Evolutionary conservation across 768 basidiomycete genomes (phyloP), one percentile per base, ranked within the genome.

Genomic region (Strobilomyces dryophilus): DNA sequence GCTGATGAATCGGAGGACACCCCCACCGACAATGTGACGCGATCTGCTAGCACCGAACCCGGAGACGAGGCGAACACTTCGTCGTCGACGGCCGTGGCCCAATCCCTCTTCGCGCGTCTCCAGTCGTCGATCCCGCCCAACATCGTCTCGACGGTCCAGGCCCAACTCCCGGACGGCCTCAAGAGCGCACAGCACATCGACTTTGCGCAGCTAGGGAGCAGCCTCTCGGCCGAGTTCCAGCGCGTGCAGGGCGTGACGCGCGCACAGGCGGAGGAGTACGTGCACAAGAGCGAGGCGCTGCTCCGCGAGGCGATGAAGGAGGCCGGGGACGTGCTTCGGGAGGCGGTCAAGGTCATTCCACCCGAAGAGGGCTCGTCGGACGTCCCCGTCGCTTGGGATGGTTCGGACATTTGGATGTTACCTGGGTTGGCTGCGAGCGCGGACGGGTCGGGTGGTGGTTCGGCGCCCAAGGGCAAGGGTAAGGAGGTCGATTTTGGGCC

Each of bases 291-390:
- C 66, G 85, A 87, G 58, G 76, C 67, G 8, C 63, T 86, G 32
- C 66, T 87, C 29, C 75, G 80, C 37, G 86, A 85, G 53, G 88
- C 83, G 2, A 78, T 90, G 61, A 86, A 83, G 61, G 90, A 91
- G 62, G 88, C 89, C 8, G 80, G 89, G 52, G 92, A 89, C 57
- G 85, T 87, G 15, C 73, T 95, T 10, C 83, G 79, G 48, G 94
- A 98, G 46, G 92, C 91, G 11, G 92, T 98, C 61, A 95, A 94
- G 68, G 87, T 97, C 47, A 76, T 98, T 14, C 95, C 94, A 0
- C 94, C 94, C 1, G 85, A 88, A 35, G 79, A 79, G 41, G 66
- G 60, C 8, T 21, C 64, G 14, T 45, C 55, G 42, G 63, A 70
- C 2, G 57, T 62, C 31, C 65, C 70, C 4, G 64, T 85, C 26